Evolutionary conservation across 805 yeast genomes (phyloP), one percentile per base, ranked within the genome.

Genomic region (Zygoascus biomembranicola): DNA sequence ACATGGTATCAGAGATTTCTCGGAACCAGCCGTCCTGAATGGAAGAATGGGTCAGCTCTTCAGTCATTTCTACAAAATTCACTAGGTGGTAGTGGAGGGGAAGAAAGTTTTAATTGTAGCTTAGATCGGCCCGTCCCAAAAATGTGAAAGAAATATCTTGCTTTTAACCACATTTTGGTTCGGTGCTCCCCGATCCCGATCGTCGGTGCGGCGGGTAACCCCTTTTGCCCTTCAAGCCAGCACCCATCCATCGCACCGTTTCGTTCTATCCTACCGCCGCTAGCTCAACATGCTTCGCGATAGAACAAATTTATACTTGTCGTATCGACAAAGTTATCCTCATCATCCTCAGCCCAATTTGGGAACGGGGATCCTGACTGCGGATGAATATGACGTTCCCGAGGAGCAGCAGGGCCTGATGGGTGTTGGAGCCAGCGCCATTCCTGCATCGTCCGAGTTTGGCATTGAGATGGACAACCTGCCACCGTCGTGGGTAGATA

Each of bases 261-360:
- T 23, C 6, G n/a, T n/a, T 23, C 28, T 23, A 23, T 23, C 28
- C 28, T 4, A 23, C 28, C 28, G 28, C 28, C 28, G 28, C 28
- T 23, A 23, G 28, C 28, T 23, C 28, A 6, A 23, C 28, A 89
- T 92, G 97, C 87, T 86, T 64, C 77, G 98, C 67, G 98, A 94
- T 70, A 77, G 97, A 67, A 94, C 99, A n/a, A 92, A 90, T 65
- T 76, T 92, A 59, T 92, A 77, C 68, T 73, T 90, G 20, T 89
- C 97, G 47, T 92, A 87, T 66, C 80, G 99, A 58, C 81, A 94
- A 55, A 90, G 98, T 10, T 85, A 84, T 54, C 95, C 96, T 0
- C 90, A 90, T 59, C 80, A 77, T 57, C 71, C 72, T 20, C 58
- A 55, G 16, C 57, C 52, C 41, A 43, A 46, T n/a, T 47, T 43